Evolutionary conservation across 2,329 filamentous ascomycete genomes (phyloP), one percentile per base, ranked within the genome.

Genomic region (Falciphora oryzae): DNA sequence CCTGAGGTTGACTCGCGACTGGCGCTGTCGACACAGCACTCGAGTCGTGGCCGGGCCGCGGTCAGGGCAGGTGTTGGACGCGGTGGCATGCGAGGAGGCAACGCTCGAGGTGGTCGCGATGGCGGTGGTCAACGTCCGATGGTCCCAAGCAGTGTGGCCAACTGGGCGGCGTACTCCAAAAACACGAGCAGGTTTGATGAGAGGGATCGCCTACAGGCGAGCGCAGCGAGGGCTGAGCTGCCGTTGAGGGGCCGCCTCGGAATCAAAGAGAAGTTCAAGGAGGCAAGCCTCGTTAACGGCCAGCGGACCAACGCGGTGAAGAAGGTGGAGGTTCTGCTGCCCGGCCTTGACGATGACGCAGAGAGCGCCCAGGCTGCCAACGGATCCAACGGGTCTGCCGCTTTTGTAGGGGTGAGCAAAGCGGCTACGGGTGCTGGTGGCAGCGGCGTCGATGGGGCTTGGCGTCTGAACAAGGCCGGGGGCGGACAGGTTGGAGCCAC

Each of bases 251-350:
- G 2, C 18, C 18, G 8, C 44, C 8, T 22, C 16, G 44, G 16
- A 2, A 53, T 53, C 44, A 57, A 35, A 10, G 62, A 64, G 57
- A 57, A 25, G 29, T 64, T 64, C 62, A 64, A 59, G 29, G 28
- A 59, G 57, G 35, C 53, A 4, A 7, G 28, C 14, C 28, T 64
- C 22, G 57, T 50, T 10, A 27, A 64, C 32, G 62, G 62, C 4
- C 13, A 32, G 27, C 62, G 62, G 14, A 53, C 61, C 31, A 60
- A n/a, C 16, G 44, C 18, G 4, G 44, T n/a, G 44, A 53, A 53
- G 44, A 53, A 53, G 22, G 22, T n/a, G 22, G 44, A 53, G 44
- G 44, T 53, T 53, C 22, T 53, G 44, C 22, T 53, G 44, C 44
- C 44, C 14, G 22, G 44, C 8, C 22, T 53, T 7, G 44, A 53